Evolutionary conservation across 2,329 filamentous ascomycete species (phyloP).

Genomic region (Setomelanomma holmii): DNA sequence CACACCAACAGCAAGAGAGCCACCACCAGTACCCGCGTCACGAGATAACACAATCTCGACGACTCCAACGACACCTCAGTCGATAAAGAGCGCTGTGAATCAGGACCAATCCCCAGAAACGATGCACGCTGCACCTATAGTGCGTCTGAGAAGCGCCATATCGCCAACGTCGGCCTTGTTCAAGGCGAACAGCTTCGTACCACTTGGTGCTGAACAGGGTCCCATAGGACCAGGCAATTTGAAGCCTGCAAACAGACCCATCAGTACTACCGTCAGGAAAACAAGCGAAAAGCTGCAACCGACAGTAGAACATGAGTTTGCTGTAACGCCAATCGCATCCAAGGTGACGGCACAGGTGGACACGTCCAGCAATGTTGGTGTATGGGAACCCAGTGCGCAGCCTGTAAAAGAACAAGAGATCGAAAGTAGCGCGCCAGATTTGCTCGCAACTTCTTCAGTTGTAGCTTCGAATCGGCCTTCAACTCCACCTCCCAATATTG

Average conservation of each 20-base stretch:
- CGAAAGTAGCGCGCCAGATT: not conserved
- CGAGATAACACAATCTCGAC: slow-evolving; percentile 16
- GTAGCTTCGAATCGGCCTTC: slow-evolving; percentile 2
- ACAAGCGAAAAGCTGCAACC: not conserved
- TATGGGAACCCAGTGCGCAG: not conserved
- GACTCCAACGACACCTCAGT: slow-evolving; percentile 18
- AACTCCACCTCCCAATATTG: slow-evolving; percentile 11
- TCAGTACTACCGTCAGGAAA: slow-evolving; percentile 15
- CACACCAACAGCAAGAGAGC: slow-evolving; percentile 20
- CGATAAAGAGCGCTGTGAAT: slow-evolving; percentile 9
- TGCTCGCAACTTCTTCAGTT: not conserved
- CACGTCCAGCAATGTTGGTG: too few species aligned
- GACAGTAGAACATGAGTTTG: slow-evolving; percentile 5
- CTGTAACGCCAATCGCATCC: slow-evolving; percentile 4
- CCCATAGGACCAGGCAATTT: slow-evolving; percentile 40
- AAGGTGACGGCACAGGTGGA: not conserved
- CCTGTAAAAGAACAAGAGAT: not conserved
- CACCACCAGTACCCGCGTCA: slow-evolving; percentile 15
- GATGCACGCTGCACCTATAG: slow-evolving; percentile 38
- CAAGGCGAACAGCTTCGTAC: slow-evolving; percentile 36
- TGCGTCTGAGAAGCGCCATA: slow-evolving; percentile 40
- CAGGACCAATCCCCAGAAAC: slow-evolving; percentile 22
- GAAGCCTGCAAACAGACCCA: slow-evolving; percentile 29
- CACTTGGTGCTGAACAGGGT: slow-evolving; percentile 29
- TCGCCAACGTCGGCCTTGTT: slow-evolving; percentile 46